Percentiles rank a stretch among this genome's conserved stretches.
Evolutionary conservation across 192 early-diverging fungal genomes (phyloP).

Genomic region (Coemansia sp.): DNA sequence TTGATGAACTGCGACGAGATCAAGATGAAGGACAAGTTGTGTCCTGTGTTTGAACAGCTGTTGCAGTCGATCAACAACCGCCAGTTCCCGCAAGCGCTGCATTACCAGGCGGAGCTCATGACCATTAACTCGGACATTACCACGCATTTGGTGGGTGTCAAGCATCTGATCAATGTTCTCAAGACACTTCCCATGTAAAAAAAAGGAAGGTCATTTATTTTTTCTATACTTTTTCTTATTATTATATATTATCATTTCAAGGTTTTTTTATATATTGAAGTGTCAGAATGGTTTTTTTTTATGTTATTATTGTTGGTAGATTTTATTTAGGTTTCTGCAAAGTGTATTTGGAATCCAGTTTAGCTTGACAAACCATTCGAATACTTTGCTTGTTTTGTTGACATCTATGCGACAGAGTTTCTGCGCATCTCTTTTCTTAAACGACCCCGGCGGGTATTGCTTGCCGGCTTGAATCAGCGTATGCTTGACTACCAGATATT

Average conservation of each 20-base stretch:
- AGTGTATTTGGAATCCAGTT: constrained; percentile 70
- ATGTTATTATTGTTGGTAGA: not conserved
- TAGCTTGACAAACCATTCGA: constrained; percentile 83
- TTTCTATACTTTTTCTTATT: too few species aligned
- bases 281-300: not conserved
- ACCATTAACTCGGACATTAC: constrained; percentile 68
- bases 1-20: constrained; percentile 81
- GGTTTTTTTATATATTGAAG: too few species aligned
- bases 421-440: constrained; percentile 86
- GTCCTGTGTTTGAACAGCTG: constrained; percentile 63
- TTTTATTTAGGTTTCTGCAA: constrained; percentile 11
- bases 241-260: too few species aligned
- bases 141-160: constrained; percentile 67
- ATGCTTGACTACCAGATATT: constrained; percentile 46
- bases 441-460: constrained; percentile 24
- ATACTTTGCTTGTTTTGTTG: constrained; percentile 87
- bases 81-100: constrained; percentile 61
- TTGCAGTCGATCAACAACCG: constrained; percentile 60
- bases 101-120: constrained; percentile 69
- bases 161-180: constrained; percentile 64
- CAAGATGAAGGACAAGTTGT: constrained; percentile 56
- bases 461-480: constrained; percentile 42
- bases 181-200: constrained; percentile 38
- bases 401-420: constrained; percentile 90
- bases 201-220: not conserved